These are phyloP conservation scores for Jatropha podagrica DNA, from an alignment of 441 rosid species.

Conservation along the genomic window DNA sequence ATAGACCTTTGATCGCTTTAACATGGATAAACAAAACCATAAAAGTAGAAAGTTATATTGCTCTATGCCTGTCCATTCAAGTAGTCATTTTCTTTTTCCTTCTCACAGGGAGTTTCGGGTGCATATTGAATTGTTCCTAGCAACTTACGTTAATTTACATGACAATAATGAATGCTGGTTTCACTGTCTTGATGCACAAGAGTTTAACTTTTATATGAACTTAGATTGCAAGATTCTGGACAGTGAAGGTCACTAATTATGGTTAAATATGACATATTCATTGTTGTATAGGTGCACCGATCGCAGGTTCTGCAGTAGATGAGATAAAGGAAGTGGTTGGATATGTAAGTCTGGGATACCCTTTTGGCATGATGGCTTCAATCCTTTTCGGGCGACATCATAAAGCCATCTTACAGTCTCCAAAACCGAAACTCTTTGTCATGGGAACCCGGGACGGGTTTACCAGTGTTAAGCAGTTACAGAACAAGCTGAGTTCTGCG, in stretches of 20 bases:
- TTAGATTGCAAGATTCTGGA: neutral
- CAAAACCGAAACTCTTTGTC: slow-evolving; percentile 81
- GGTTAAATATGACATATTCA: neutral
- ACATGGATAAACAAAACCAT: slow-evolving; percentile 1
- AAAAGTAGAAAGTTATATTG: neutral
- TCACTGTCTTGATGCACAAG: neutral
- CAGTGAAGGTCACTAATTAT: neutral
- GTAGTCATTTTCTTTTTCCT: neutral
- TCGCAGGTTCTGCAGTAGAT: slow-evolving; percentile 88
- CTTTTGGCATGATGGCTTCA: slow-evolving; percentile 77
- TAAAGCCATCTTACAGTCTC: slow-evolving; percentile 64
- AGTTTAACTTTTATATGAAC: neutral
- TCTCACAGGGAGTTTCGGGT: neutral
- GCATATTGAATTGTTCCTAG: neutral
- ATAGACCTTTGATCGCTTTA: neutral
- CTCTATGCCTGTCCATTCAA: neutral
- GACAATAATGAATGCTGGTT: neutral
- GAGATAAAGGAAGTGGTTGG: slow-evolving; percentile 77
- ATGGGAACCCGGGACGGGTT: slow-evolving; percentile 94
- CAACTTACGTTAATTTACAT: neutral
- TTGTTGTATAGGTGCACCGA: slow-evolving; percentile 71
- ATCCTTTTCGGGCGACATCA: slow-evolving; percentile 87
- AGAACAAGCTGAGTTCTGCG: slow-evolving; percentile 69
- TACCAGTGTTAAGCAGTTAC: slow-evolving; percentile 80
- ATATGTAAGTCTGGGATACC: slow-evolving; percentile 87